A percentile compares a stretch with the other conserved stretches of the same genome.
Evolutionary conservation across 176 grass and related monocot genomes (phyloP).

Genomic region (Olyra latifolia): DNA sequence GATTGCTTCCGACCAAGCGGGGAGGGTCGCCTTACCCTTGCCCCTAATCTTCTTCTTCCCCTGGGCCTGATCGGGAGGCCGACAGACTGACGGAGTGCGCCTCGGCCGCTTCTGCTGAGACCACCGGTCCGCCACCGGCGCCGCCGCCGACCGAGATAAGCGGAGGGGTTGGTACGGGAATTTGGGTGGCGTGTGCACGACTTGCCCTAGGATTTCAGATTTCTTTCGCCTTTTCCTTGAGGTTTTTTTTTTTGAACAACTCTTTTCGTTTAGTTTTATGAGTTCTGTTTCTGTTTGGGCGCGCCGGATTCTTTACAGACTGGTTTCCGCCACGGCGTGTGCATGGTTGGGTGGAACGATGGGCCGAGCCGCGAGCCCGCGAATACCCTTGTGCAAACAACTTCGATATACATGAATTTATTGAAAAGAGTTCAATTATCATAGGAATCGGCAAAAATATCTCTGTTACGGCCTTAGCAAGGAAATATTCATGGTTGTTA

Average conservation of each 20-base stretch:
- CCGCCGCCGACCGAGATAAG: conserved; percentile 18
- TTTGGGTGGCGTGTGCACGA: conserved; percentile 37
- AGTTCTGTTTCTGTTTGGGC: neutral
- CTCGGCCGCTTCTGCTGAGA: neutral
- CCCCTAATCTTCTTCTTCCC: neutral
- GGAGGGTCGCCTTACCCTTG: neutral
- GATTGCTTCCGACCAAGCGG: conserved; percentile 9
- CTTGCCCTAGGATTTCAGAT: conserved; percentile 51
- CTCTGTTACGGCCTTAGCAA: too few species aligned
- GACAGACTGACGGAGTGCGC: neutral
- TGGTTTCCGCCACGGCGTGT: neutral
- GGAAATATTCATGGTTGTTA: neutral
- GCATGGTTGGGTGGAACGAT: too few species aligned
- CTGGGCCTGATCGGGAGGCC: neutral
- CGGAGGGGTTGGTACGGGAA: conserved; percentile 6
- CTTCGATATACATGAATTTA: too few species aligned
- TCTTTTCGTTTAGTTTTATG: neutral
- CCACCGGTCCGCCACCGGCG: too few species aligned
- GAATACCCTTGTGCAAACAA: too few species aligned
- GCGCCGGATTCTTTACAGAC: conserved; percentile 2
- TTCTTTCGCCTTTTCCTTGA: neutral
- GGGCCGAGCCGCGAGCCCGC: too few species aligned
- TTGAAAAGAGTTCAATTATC: too few species aligned
- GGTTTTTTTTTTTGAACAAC: neutral
- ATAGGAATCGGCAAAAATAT: too few species aligned